These are phyloP conservation scores for Lyophyllum semitale DNA, from an alignment of 768 basidiomycete genomes.

Conservation along the genomic window DNA sequence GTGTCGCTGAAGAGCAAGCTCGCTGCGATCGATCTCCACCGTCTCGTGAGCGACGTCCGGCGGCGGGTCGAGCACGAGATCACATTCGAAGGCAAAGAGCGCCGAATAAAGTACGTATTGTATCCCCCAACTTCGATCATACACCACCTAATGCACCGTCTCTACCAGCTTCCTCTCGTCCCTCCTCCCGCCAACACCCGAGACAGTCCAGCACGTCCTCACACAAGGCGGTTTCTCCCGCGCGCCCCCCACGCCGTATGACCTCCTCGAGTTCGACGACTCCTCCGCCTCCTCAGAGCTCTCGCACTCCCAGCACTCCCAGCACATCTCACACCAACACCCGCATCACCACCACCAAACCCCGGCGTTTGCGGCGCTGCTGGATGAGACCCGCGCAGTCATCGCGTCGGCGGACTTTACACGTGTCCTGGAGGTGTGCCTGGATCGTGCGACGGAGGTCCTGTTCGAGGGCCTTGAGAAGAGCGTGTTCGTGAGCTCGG, in stretches of 20 bases:
- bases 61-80: slow-evolving; percentile 74
- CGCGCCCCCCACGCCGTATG: slow-evolving; percentile 28
- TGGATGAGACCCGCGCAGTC: slow-evolving; percentile 67
- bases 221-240: slow-evolving; percentile 59
- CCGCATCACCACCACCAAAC: slow-evolving; percentile 31
- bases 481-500: slow-evolving; percentile 53
- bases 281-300: slow-evolving; percentile 22
- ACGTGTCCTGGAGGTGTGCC: slow-evolving; percentile 66
- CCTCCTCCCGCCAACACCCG: slow-evolving; percentile 73
- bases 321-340: slow-evolving; percentile 9
- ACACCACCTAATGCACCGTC: no score
- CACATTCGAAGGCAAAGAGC: slow-evolving; percentile 60
- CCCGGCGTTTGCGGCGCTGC: slow-evolving; percentile 59
- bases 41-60: slow-evolving; percentile 72
- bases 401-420: slow-evolving; percentile 71
- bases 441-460: slow-evolving; percentile 69
- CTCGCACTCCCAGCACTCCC: slow-evolving; percentile 13
- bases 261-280: slow-evolving; percentile 25
- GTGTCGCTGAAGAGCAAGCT: slow-evolving; percentile 84
- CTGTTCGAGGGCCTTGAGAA: slow-evolving; percentile 65
- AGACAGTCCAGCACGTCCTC: slow-evolving; percentile 69
- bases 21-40: slow-evolving; percentile 66
- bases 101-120: slow-evolving; percentile 51
- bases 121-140: slow-evolving; percentile 7
- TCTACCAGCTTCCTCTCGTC: slow-evolving; percentile 66